phyloP scores from a whole-genome alignment of 345 rosid genomes.

The Syzygium oleosum region DNA sequence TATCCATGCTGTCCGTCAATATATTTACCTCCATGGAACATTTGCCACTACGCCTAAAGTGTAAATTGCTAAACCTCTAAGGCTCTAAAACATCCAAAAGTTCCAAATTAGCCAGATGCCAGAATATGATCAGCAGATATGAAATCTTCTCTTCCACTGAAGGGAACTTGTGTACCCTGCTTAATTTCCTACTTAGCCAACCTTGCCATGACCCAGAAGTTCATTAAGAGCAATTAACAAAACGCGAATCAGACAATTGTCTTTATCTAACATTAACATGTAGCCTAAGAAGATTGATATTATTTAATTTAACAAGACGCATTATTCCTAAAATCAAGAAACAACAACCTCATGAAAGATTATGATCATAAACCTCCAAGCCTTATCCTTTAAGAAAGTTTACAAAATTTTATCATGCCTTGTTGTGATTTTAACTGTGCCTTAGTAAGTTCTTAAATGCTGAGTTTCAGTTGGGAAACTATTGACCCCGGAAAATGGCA shows the following conservation, averaged over 20 bases:
- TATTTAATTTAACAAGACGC: neutral
- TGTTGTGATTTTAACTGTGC: neutral
- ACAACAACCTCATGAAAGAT: neutral
- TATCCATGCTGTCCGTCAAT: neutral
- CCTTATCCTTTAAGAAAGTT: neutral
- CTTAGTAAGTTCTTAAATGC: neutral
- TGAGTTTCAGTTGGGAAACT: neutral
- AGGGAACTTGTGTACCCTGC: neutral
- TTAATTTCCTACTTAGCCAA: neutral
- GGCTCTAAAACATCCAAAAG: neutral
- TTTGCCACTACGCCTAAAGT: neutral
- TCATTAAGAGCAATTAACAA: neutral
- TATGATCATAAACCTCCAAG: neutral
- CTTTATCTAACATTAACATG: neutral
- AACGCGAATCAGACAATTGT: neutral
- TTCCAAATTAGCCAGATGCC: neutral
- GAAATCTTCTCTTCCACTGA: neutral
- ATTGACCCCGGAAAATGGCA: neutral
- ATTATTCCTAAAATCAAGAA: neutral
- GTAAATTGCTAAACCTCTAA: neutral
- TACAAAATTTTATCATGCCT: neutral
- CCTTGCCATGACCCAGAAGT: neutral
- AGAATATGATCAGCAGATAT: neutral
- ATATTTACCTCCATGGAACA: neutral
- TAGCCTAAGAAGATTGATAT: neutral